Percentiles rank a stretch among this genome's conserved stretches.
Evolutionary conservation across 306 rosid genomes (phyloP).

Genomic region (Vachellia collinsii): DNA sequence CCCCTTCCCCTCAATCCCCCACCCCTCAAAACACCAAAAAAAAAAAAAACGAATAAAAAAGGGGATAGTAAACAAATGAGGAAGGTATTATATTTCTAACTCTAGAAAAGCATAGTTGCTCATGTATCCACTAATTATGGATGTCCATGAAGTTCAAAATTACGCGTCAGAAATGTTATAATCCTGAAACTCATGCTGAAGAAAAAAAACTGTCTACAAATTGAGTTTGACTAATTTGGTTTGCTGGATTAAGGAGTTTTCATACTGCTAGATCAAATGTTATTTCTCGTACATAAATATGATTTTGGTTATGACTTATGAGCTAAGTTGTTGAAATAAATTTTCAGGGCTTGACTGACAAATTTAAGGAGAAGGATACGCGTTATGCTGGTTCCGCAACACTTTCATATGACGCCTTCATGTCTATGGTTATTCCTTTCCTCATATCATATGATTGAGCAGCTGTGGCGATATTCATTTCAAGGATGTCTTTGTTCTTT

Average conservation of each 20-base stretch:
- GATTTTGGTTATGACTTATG: neutral
- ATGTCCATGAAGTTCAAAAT: neutral
- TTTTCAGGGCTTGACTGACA: conserved; percentile 90
- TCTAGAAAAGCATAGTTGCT: neutral
- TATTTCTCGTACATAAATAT: neutral
- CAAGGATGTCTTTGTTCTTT: conserved; percentile 28
- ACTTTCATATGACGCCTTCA: conserved; percentile 63
- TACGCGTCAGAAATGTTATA: neutral
- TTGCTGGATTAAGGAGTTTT: conserved; percentile 4
- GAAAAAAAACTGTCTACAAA: neutral
- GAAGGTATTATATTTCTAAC: conserved; percentile 4
- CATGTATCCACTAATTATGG: neutral
- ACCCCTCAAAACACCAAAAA: neutral
- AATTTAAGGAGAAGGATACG: conserved; percentile 82
- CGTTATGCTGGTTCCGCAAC: conserved; percentile 69
- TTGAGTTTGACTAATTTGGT: neutral
- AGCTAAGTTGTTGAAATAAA: conserved; percentile 26
- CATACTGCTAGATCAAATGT: neutral
- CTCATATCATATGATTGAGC: conserved; percentile 72
- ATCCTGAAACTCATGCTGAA: neutral
- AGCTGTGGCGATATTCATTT: neutral
- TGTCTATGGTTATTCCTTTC: conserved; percentile 86
- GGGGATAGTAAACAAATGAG: neutral
- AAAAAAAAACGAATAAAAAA: too few relatives aligned
- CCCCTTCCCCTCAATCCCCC: neutral